Evolutionary conservation across 495 filamentous ascomycete species (phyloP).

Genomic region (Cercophora newfieldiana): DNA sequence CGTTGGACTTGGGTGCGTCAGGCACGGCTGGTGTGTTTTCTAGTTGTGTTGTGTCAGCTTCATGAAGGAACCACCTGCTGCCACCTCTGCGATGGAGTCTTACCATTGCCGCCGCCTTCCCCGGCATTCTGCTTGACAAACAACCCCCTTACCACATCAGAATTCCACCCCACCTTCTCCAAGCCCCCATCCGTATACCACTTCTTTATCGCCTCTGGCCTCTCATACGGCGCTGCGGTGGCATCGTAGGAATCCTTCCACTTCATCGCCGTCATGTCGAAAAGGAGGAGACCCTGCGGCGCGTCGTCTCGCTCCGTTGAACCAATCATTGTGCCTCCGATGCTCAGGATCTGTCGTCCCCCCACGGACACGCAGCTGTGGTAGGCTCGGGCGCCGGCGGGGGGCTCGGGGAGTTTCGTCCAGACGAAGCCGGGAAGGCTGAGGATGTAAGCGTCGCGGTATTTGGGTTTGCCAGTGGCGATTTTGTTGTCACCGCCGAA

Average conservation of each 20-base stretch:
- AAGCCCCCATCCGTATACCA: conserved; percentile 7
- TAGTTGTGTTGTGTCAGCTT: no score
- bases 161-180: no score
- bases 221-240: conserved; percentile 4
- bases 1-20: no score
- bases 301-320: conserved; percentile 5
- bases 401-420: conserved; percentile 28
- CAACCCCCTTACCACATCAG: no score
- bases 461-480: conserved; percentile 14
- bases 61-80: no score
- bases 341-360: conserved; percentile 40
- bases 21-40: no score
- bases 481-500: conserved; percentile 32
- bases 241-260: conserved; percentile 17
- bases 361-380: conserved; percentile 38
- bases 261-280: conserved; percentile 17
- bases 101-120: no score
- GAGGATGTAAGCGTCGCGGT: conserved; percentile 39
- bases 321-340: conserved; percentile 8
- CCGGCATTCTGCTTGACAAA: no score
- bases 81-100: no score
- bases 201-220: conserved; percentile 4
- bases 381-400: conserved; percentile 28
- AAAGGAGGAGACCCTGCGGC: conserved; percentile 17
- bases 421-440: conserved; percentile 51